A percentile compares a stretch with the other conserved stretches of the same genome.
Evolutionary conservation across 352 stramenopile genomes (phyloP).

Genomic region (Pythium volutum): DNA sequence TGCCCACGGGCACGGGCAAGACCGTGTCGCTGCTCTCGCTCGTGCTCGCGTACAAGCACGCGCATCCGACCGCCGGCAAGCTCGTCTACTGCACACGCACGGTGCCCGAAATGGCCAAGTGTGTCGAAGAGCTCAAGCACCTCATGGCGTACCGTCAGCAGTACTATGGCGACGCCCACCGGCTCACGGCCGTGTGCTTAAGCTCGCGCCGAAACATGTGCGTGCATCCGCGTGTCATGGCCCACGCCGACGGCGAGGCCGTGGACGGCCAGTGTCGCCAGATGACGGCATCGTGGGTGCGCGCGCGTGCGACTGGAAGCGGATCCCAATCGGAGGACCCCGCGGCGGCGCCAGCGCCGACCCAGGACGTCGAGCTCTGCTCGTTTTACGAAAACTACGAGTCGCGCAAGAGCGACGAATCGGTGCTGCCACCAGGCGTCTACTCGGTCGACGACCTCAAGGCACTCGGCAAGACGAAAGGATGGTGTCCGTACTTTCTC

Average conservation of each 20-base stretch:
- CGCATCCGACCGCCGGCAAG: slow-evolving; percentile 95
- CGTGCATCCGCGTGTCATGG: slow-evolving; percentile 95
- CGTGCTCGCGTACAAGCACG: slow-evolving; percentile 94
- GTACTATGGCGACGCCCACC: slow-evolving; percentile 52
- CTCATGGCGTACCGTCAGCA: slow-evolving; percentile 85
- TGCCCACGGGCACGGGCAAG: slow-evolving; percentile 98
- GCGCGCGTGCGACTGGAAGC: slow-evolving; percentile 56
- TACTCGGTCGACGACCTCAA: slow-evolving; percentile 98
- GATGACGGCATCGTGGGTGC: slow-evolving; percentile 98
- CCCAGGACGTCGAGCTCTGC: slow-evolving; percentile 73
- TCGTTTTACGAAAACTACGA: slow-evolving; percentile 92
- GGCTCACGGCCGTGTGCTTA: slow-evolving; percentile 87
- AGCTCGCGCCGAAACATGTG: slow-evolving; percentile 98
- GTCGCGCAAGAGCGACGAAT: slow-evolving; percentile 85
- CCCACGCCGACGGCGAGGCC: slow-evolving; percentile 94
- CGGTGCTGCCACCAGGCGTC: slow-evolving; percentile 89
- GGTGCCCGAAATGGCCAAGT: slow-evolving; percentile 99
- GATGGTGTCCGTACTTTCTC: slow-evolving; percentile 99
- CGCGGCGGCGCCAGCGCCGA: background rate
- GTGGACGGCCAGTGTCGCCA: slow-evolving; percentile 96
- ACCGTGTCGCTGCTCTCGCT: slow-evolving; percentile 97
- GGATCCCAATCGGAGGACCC: slow-evolving; percentile 15
- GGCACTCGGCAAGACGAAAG: slow-evolving; percentile 84
- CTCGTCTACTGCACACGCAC: slow-evolving; percentile 99
- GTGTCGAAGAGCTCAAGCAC: slow-evolving; percentile 97